A percentile compares a stretch with the other conserved stretches of the same genome.
Evolutionary conservation across 352 stramenopile species (phyloP).

Genomic region (Globisporangium okanoganense): DNA sequence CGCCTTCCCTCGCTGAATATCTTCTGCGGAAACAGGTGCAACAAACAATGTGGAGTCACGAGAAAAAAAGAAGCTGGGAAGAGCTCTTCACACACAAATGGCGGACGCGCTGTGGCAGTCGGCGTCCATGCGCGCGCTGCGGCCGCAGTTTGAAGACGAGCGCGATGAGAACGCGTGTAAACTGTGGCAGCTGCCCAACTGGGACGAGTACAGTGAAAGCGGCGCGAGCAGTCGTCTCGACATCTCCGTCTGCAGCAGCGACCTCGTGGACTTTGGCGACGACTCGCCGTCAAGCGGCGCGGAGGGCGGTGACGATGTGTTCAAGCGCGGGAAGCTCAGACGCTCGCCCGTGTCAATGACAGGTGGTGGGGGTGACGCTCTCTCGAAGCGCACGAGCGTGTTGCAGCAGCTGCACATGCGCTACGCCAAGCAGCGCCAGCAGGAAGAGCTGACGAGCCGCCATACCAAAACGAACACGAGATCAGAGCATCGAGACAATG

Average conservation of each 20-base stretch:
- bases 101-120: conserved; percentile 6
- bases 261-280: neutral
- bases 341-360: conserved; percentile 11
- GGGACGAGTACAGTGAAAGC: conserved; percentile 50
- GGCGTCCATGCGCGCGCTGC: conserved; percentile 11
- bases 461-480: neutral
- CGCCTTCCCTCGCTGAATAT: too few relatives aligned
- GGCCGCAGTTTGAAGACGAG: conserved; percentile 2
- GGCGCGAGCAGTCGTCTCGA: conserved; percentile 1
- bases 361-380: neutral
- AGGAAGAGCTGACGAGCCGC: neutral
- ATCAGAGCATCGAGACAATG: neutral
- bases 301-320: neutral
- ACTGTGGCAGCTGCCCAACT: conserved; percentile 46
- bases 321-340: neutral
- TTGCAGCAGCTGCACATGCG: conserved; percentile 14
- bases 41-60: too few relatives aligned
- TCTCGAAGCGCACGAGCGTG: conserved; percentile 6
- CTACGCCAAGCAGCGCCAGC: conserved; percentile 12
- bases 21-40: too few relatives aligned
- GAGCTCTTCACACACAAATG: conserved; percentile 2
- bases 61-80: neutral
- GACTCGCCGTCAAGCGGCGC: conserved; percentile 1
- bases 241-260: conserved; percentile 9
- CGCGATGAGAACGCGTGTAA: neutral